phyloP scores from a whole-genome alignment of 2,329 filamentous ascomycete genomes.

The Ascocoryne sarcoides region DNA sequence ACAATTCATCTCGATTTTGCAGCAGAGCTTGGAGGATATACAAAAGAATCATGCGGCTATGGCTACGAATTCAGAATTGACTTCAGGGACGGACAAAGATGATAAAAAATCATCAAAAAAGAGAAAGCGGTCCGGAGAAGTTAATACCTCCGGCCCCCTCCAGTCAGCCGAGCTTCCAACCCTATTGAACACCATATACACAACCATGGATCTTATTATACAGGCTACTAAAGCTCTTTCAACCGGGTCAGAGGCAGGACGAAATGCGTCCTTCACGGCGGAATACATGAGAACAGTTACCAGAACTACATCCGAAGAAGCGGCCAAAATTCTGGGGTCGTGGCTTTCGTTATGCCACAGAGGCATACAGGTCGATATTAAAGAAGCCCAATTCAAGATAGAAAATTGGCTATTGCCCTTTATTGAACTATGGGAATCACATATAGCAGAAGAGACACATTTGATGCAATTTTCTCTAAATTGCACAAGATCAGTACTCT shows the following conservation, averaged over 20 bases:
- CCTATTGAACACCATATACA: slow-evolving; percentile 18
- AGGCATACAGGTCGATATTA: slow-evolving; percentile 1
- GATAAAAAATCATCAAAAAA: slow-evolving; percentile 31
- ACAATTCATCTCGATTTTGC: slow-evolving; percentile 57
- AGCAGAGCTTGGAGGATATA: slow-evolving; percentile 53
- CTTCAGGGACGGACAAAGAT: slow-evolving; percentile 8
- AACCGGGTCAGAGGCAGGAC: slow-evolving; percentile 3
- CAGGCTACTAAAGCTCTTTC: slow-evolving; percentile 10
- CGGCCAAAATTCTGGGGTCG: slow-evolving; percentile 23
- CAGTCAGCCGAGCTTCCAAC: neutral
- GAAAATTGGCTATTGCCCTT: slow-evolving; percentile 22
- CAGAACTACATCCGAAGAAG: slow-evolving; percentile 22
- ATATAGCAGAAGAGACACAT: slow-evolving; percentile 13
- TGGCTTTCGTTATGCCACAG: slow-evolving; percentile 25
- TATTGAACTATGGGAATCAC: slow-evolving; percentile 25
- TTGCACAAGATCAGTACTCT: slow-evolving; percentile 23
- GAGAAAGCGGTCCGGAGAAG: slow-evolving; percentile 24
- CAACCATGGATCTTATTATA: slow-evolving; percentile 16
- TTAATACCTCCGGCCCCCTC: slow-evolving; percentile 5
- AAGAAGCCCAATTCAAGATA: neutral
- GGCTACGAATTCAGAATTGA: slow-evolving; percentile 6
- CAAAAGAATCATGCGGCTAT: slow-evolving; percentile 22
- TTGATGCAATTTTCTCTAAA: slow-evolving; percentile 26
- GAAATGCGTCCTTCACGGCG: slow-evolving; percentile 17
- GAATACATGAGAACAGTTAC: slow-evolving; percentile 27